Conservation (phyloP, 1,139 yeast species). For the Taiozyma onychis region DNA sequence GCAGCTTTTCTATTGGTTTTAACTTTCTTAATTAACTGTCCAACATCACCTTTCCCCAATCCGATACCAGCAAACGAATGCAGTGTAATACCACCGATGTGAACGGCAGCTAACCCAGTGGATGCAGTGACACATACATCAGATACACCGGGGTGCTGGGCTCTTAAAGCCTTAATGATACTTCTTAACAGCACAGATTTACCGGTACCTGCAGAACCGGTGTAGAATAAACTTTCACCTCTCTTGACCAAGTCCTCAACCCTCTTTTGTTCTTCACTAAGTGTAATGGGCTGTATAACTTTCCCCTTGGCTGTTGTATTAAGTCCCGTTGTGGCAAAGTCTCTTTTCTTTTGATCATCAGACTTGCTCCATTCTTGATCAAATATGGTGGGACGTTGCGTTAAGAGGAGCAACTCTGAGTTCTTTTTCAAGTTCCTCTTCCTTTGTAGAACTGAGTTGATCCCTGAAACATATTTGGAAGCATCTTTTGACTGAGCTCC, state of each 20-base stretch:
- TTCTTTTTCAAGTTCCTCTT: constrained; percentile 1
- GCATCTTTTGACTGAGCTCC: not conserved
- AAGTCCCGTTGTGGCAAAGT: not conserved
- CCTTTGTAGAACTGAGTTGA: not conserved
- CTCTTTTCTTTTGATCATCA: not conserved
- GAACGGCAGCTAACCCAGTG: constrained; percentile 90
- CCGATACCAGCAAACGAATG: constrained; percentile 90
- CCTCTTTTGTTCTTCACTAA: constrained; percentile 65
- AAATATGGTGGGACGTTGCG: constrained; percentile 6
- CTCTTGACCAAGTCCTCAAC: constrained; percentile 64
- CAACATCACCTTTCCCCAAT: constrained; percentile 47
- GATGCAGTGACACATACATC: constrained; percentile 86
- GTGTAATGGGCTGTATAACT: constrained; percentile 32
- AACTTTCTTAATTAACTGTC: constrained; percentile 47
- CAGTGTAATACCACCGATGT: constrained; percentile 81
- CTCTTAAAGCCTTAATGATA: constrained; percentile 55
- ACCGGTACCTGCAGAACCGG: constrained; percentile 98
- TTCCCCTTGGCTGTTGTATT: constrained; percentile 9
- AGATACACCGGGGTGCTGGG: constrained; percentile 38
- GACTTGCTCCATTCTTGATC: not conserved
- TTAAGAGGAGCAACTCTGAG: constrained; percentile 5
- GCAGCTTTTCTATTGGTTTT: constrained; percentile 46
- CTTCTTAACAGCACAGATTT: constrained; percentile 73
- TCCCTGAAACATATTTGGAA: not conserved
- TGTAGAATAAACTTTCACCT: constrained; percentile 66